These are phyloP conservation scores for Talaromyces amestolkiae DNA, from an alignment of 2,329 filamentous ascomycete genomes.

Conservation along the genomic window DNA sequence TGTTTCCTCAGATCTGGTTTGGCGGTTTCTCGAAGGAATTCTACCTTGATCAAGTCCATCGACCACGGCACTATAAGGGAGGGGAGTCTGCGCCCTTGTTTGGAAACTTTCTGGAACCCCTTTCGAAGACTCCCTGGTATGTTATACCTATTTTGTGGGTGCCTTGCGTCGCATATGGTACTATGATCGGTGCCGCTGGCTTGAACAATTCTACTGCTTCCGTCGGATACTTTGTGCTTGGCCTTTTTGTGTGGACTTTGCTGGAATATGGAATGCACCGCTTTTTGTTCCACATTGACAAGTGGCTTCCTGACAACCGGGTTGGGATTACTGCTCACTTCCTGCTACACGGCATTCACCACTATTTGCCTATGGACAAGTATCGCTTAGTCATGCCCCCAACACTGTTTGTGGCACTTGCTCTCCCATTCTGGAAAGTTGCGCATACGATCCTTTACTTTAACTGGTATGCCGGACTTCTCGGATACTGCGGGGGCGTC, in stretches of 20 bases:
- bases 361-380: conserved; percentile 99
- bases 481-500: conserved; percentile 82
- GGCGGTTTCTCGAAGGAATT: conserved; percentile 93
- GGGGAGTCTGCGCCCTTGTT: conserved; percentile 90
- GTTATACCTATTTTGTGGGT: conserved; percentile 80
- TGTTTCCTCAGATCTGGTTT: conserved; percentile 83
- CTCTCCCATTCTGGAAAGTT: conserved; percentile 87
- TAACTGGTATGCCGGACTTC: conserved; percentile 77
- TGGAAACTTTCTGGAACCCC: conserved; percentile 97
- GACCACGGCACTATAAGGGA: conserved; percentile 91
- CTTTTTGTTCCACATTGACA: conserved; percentile 89
- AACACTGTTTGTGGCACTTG: conserved; percentile 77
- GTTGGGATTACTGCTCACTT: conserved; percentile 86
- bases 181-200: conserved; percentile 62
- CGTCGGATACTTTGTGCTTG: conserved; percentile 64
- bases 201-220: conserved; percentile 52
- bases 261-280: conserved; percentile 87
- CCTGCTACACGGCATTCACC: conserved; percentile 91
- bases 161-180: conserved; percentile 73
- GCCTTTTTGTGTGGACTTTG: conserved; percentile 79
- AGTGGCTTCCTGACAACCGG: conserved; percentile 87
- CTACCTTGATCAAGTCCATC: conserved; percentile 93
- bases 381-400: conserved; percentile 97
- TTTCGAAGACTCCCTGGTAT: conserved; percentile 94
- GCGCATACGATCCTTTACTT: conserved; percentile 78